Evolutionary conservation across 768 basidiomycete genomes (phyloP), one percentile per base, ranked within the genome.

Genomic region (Pleurotus platypus): DNA sequence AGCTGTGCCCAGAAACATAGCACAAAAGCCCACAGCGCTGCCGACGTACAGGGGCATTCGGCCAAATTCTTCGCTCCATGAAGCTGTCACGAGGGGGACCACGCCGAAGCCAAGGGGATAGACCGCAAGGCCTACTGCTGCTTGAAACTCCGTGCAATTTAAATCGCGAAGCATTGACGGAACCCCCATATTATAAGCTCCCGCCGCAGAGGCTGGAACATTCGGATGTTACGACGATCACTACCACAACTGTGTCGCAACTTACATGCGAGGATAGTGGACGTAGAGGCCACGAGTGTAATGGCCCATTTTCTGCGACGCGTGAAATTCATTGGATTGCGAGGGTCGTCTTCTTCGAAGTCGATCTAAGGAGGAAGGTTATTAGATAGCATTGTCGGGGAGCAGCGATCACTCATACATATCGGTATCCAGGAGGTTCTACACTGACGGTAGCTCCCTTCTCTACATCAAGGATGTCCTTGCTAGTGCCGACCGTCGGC

Each of bases 1-100:
- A 2, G 42, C 42, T 6, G 18, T 43, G 18, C 15, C n/a, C 1
- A 43, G 42, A 6, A 43, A 12, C 42, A 43, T 43, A 62, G 58
- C 38, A 49, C 62, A 60, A 54, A 57, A 79, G 76, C 18, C 74
- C 68, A 75, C 60, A 20, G 64, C 64, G 12, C 76, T 77, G 24
- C 65, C 67, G 26, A 82, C 61, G 56, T 78, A 83, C 3, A 83
- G 51, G 1, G 75, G 78, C 51, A 75, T 72, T 45, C 82, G 67
- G 3, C 82, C 82, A 48, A 83, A 77, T 62, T 84, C 82, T 59
- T 84, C 82, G 55, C 78, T 80, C 54, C 83, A 74, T 4, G 82
- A 73, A n/a, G 82, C 80, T 2, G 81, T 76, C 16, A 83, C 62
- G 11, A 84, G 75, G 0, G 82, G 83, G 18, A 78, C 69, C 43